These are phyloP conservation scores for Boletus rubropictus DNA, from an alignment of 768 basidiomycete genomes.

Conservation along the genomic window DNA sequence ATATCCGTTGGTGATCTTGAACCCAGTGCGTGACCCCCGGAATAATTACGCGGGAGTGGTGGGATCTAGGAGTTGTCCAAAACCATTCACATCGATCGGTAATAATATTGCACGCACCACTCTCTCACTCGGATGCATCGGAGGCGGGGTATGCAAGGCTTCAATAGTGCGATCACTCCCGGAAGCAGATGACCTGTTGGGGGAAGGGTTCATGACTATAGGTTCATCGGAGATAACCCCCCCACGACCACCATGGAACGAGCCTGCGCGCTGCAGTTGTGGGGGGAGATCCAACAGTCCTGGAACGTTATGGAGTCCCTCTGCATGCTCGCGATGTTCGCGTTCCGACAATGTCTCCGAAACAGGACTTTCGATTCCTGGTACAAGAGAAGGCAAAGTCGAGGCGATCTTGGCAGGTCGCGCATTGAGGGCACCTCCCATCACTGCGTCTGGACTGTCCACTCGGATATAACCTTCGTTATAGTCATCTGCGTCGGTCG, in stretches of 20 bases:
- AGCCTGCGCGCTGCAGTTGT: slow-evolving; percentile 11
- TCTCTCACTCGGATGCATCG: slow-evolving; percentile 21
- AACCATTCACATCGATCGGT: neutral
- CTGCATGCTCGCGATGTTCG: slow-evolving; percentile 15
- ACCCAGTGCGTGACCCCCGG: slow-evolving; percentile 13
- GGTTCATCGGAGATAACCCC: slow-evolving; percentile 17
- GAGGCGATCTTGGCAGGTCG: slow-evolving; percentile 24
- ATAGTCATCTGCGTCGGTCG: slow-evolving; percentile 30
- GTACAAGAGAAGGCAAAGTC: slow-evolving; percentile 21
- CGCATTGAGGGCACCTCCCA: slow-evolving; percentile 31
- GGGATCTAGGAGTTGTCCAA: slow-evolving; percentile 21
- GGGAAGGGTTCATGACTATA: slow-evolving; percentile 19
- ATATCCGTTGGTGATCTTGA: slow-evolving; percentile 29
- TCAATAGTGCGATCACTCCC: slow-evolving; percentile 32
- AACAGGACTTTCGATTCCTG: slow-evolving; percentile 12
- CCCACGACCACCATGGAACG: slow-evolving; percentile 20
- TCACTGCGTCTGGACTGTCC: slow-evolving; percentile 27
- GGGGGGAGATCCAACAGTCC: slow-evolving; percentile 23
- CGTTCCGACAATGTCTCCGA: slow-evolving; percentile 24
- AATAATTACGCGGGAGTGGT: slow-evolving; percentile 23
- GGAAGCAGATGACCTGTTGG: slow-evolving; percentile 16
- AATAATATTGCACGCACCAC: slow-evolving; percentile 17
- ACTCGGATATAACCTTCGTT: slow-evolving; percentile 30
- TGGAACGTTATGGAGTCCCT: slow-evolving; percentile 17
- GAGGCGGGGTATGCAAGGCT: slow-evolving; percentile 18